Percentiles rank a stretch among this genome's conserved stretches.
Evolutionary conservation across 2,329 filamentous ascomycete genomes (phyloP).

Genomic region (Fusarium sp.): DNA sequence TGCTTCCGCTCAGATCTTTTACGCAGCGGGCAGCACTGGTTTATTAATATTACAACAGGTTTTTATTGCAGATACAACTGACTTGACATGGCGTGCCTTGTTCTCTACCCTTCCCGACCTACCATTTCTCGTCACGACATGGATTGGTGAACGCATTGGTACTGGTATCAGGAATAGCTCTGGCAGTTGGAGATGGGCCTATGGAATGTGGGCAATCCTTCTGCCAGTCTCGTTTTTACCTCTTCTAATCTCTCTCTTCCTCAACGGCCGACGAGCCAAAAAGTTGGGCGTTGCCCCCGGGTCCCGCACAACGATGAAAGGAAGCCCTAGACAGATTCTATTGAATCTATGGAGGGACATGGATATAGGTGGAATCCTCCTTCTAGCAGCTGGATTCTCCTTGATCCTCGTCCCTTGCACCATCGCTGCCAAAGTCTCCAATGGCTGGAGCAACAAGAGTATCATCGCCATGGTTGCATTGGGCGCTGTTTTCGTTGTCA

Average conservation of each 20-base stretch:
- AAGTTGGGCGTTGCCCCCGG: constrained; percentile 40
- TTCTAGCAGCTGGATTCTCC: constrained; percentile 60
- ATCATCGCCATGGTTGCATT: constrained; percentile 60
- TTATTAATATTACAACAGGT: constrained; percentile 71
- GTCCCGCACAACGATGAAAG: neutral
- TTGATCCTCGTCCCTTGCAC: constrained; percentile 63
- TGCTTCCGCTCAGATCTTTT: constrained; percentile 68
- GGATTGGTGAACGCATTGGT: constrained; percentile 59
- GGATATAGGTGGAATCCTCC: constrained; percentile 58
- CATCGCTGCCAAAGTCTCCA: constrained; percentile 45
- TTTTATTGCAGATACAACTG: constrained; percentile 72
- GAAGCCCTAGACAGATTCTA: neutral
- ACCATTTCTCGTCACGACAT: constrained; percentile 70
- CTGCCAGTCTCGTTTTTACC: constrained; percentile 66
- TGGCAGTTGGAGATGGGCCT: constrained; percentile 70
- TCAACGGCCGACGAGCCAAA: constrained; percentile 63
- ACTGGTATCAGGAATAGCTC: constrained; percentile 52
- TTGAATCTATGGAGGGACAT: constrained; percentile 29
- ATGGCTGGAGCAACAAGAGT: constrained; percentile 53
- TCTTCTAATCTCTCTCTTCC: constrained; percentile 61
- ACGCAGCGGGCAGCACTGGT: constrained; percentile 68
- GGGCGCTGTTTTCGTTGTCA: constrained; percentile 57
- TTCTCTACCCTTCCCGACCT: constrained; percentile 68
- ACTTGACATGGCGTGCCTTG: constrained; percentile 68
- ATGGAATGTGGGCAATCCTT: constrained; percentile 70